phyloP scores from a whole-genome alignment of 805 yeast genomes.

The Kazachstania psychrophila region DNA sequence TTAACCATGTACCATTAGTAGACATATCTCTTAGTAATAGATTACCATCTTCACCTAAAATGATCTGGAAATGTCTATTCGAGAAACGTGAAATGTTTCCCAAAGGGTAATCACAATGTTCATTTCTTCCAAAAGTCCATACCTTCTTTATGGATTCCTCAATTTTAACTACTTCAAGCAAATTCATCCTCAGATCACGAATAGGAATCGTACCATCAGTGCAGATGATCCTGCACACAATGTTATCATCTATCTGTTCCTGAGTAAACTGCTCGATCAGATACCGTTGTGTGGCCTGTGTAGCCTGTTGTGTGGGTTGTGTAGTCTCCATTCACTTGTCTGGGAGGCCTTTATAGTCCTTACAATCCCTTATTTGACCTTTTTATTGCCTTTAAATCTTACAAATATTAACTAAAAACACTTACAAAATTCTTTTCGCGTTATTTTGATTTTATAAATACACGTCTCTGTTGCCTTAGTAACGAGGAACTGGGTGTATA shows the following conservation, averaged over 20 bases:
- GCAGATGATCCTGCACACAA: constrained; percentile 51
- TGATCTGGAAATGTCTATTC: constrained; percentile 62
- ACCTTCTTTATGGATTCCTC: constrained; percentile 28
- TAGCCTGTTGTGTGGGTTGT: constrained; percentile 38
- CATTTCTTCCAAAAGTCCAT: constrained; percentile 74
- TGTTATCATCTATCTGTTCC: constrained; percentile 32
- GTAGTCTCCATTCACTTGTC: constrained; percentile 32
- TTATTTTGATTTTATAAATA: too few relatives aligned
- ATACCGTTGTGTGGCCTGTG: constrained; percentile 33
- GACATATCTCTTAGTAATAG: constrained; percentile 52
- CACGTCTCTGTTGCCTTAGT: too few relatives aligned
- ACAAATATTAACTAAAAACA: too few relatives aligned
- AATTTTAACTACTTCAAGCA: constrained; percentile 21
- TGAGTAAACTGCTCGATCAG: constrained; percentile 31
- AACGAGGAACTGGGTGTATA: too few relatives aligned
- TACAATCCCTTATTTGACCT: background rate
- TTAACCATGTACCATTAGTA: constrained; percentile 89
- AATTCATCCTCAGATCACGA: constrained; percentile 36
- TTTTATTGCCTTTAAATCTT: too few relatives aligned
- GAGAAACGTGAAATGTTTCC: constrained; percentile 59
- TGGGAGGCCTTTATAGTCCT: too few relatives aligned
- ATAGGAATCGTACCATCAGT: constrained; percentile 47
- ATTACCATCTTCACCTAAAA: constrained; percentile 52
- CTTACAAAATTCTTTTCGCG: too few relatives aligned
- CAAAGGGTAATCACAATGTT: constrained; percentile 51